These are phyloP conservation scores for Bonia amplexicaulis DNA, from an alignment of 176 grass and related monocot genomes.

Conservation along the genomic window DNA sequence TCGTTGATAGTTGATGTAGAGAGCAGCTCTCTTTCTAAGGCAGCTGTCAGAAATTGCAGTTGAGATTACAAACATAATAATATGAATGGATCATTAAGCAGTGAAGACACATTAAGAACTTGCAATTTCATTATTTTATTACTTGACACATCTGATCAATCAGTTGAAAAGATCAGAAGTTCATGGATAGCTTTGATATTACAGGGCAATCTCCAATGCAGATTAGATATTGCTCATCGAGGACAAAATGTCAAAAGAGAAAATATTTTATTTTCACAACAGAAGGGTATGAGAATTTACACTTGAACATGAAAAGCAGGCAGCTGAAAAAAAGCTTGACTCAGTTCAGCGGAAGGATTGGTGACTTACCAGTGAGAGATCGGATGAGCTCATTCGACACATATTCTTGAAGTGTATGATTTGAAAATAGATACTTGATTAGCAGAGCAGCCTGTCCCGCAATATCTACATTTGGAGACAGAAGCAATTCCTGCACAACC, in stretches of 20 bases:
- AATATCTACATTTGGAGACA: conserved; percentile 81
- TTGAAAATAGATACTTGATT: conserved; percentile 90
- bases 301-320: conserved; percentile 22
- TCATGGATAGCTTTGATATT: conserved; percentile 2
- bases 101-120: neutral
- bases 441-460: conserved; percentile 75
- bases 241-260: neutral
- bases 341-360: neutral
- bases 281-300: neutral
- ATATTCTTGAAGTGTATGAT: conserved; percentile 99
- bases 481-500: conserved; percentile 80
- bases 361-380: conserved; percentile 76
- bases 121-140: neutral
- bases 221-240: neutral
- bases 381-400: conserved; percentile 94
- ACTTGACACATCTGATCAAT: conserved; percentile 4
- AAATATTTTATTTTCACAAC: neutral
- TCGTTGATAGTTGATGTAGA: conserved; percentile 80
- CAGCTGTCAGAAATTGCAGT: conserved; percentile 51
- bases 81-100: neutral
- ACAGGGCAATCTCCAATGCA: neutral
- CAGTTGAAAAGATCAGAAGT: neutral
- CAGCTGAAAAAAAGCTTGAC: neutral
- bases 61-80: conserved; percentile 26
- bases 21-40: conserved; percentile 74